These are phyloP conservation scores for Aureococcus anophagefferens DNA, from an alignment of 108 stramenopile genomes.

Conservation along the genomic window DNA sequence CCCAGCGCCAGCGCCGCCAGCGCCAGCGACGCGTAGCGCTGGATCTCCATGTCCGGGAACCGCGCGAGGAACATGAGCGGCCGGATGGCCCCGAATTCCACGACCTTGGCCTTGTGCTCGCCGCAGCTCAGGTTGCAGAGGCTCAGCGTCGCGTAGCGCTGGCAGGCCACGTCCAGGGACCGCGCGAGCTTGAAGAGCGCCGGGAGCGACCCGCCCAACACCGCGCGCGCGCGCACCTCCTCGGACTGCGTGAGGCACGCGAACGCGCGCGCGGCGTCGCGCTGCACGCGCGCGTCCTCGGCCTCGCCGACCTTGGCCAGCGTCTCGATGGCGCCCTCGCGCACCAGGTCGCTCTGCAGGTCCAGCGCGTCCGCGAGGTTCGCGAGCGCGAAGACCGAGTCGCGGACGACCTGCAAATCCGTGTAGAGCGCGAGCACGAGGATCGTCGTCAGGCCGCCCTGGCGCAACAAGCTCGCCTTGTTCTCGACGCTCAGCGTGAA, in stretches of 20 bases:
- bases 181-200: conserved; percentile 61
- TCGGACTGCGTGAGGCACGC: conserved; percentile 50
- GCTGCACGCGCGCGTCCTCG: conserved; percentile 57
- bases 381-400: conserved; percentile 57
- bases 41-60: conserved; percentile 68
- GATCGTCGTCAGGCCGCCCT: conserved; percentile 51
- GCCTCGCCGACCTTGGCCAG: conserved; percentile 24
- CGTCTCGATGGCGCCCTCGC: conserved; percentile 45
- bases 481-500: conserved; percentile 60
- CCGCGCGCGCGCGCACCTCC: conserved; percentile 43
- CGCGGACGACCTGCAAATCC: conserved; percentile 51
- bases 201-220: conserved; percentile 43
- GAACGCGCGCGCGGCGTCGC: conserved; percentile 56
- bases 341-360: conserved; percentile 43
- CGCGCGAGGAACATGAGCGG: conserved; percentile 58
- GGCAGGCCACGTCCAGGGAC: conserved; percentile 57
- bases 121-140: conserved; percentile 57
- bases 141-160: conserved; percentile 65
- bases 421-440: conserved; percentile 47
- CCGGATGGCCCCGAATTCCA: conserved; percentile 56
- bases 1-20: conserved; percentile 64
- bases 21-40: conserved; percentile 63
- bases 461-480: conserved; percentile 45
- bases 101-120: conserved; percentile 38
- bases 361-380: conserved; percentile 57